Evolutionary conservation across 2,329 filamentous ascomycete genomes (phyloP).

Genomic region (Talaromyces amestolkiae): DNA sequence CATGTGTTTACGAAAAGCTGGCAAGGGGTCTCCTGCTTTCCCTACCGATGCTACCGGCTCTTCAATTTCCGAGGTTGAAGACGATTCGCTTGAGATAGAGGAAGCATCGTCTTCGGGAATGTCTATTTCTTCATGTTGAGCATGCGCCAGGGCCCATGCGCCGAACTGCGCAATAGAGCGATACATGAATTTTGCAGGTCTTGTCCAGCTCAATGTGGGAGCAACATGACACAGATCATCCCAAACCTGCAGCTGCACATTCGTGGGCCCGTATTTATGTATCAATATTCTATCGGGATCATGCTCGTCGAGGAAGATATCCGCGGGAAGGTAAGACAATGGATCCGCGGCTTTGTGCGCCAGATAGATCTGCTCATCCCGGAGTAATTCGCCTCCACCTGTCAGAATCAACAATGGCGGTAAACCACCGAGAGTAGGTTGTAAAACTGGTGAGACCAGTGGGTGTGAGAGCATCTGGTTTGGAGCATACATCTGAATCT

Average conservation of each 20-base stretch:
- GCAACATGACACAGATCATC: constrained; percentile 91
- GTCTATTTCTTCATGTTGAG: constrained; percentile 75
- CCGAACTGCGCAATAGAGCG: constrained; percentile 88
- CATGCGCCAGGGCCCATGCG: constrained; percentile 81
- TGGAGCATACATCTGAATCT: constrained; percentile 84
- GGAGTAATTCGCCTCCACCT: constrained; percentile 82
- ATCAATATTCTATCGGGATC: constrained; percentile 56
- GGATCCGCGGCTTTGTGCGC: constrained; percentile 94
- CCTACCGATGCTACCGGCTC: constrained; percentile 57
- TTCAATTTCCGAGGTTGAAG: constrained; percentile 22
- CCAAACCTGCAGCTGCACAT: constrained; percentile 94
- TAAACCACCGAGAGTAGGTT: constrained; percentile 83
- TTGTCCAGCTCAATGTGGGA: constrained; percentile 89
- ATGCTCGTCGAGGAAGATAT: constrained; percentile 61
- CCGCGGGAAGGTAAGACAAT: constrained; percentile 66
- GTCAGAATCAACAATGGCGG: constrained; percentile 83
- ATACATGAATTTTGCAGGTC: constrained; percentile 96
- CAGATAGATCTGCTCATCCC: constrained; percentile 92
- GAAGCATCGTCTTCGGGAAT: constrained; percentile 76
- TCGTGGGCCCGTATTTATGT: constrained; percentile 72
- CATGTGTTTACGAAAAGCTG: constrained; percentile 79
- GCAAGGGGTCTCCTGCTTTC: constrained; percentile 81
- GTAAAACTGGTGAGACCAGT: constrained; percentile 82
- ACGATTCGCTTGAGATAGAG: constrained; percentile 57
- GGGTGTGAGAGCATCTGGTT: constrained; percentile 85